Percentiles rank a stretch among this genome's conserved stretches.
These are phyloP conservation scores for Starmerella etchellsii DNA, from an alignment of 805 yeast genomes.

Conservation along the genomic window DNA sequence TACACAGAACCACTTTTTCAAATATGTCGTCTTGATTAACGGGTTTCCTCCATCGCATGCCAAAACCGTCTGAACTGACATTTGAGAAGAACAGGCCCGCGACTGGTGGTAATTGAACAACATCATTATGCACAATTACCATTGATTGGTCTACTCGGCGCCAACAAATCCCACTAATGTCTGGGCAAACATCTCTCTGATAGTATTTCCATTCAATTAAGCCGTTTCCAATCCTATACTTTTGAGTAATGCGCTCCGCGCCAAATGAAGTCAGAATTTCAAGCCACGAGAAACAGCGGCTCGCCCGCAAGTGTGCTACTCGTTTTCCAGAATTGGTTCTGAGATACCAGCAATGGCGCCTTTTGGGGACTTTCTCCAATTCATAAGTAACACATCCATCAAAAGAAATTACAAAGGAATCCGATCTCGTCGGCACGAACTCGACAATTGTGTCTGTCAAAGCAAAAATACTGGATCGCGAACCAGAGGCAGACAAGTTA, in stretches of 20 bases:
- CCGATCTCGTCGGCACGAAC: background rate
- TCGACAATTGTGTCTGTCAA: background rate
- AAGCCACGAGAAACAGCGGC: conserved; percentile 3
- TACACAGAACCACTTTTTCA: conserved; percentile 4
- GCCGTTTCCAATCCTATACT: background rate
- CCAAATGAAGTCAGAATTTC: background rate
- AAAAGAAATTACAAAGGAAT: background rate
- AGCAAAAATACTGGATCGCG: too few species aligned
- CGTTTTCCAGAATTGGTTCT: background rate
- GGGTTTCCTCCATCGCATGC: too few species aligned
- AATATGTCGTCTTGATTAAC: background rate
- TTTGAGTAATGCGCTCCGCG: background rate
- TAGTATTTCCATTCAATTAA: conserved; percentile 1
- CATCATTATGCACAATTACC: background rate
- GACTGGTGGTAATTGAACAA: conserved; percentile 1
- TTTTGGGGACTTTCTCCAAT: background rate
- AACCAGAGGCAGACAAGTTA: too few species aligned
- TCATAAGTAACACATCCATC: background rate
- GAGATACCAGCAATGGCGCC: conserved; percentile 4
- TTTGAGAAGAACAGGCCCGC: too few species aligned
- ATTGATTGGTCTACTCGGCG: background rate
- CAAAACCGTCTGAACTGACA: too few species aligned
- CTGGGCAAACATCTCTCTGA: background rate
- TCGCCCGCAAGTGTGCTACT: conserved; percentile 6
- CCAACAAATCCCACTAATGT: conserved; percentile 1